phyloP scores from a whole-genome alignment of 2,329 filamentous ascomycete genomes.

The Claviceps fusiformis region DNA sequence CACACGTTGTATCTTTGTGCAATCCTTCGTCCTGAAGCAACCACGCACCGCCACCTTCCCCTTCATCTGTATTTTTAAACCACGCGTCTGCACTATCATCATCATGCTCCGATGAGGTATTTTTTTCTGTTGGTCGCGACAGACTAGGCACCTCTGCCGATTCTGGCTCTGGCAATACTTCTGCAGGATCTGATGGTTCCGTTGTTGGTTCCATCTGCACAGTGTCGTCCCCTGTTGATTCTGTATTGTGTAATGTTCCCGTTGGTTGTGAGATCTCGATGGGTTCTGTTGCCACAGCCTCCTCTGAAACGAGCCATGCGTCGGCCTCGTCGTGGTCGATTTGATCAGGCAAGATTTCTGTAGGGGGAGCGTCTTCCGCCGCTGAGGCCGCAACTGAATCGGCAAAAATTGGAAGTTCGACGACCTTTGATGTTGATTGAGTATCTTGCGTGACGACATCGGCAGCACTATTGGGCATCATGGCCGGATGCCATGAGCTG shows the following conservation, averaged over 20 bases:
- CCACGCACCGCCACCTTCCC: slow-evolving; percentile 13
- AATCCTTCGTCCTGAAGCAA: slow-evolving; percentile 11
- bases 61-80: slow-evolving; percentile 8
- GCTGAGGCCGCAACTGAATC: background rate
- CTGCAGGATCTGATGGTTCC: background rate
- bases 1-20: background rate
- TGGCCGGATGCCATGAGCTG: slow-evolving; percentile 27
- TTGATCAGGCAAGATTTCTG: background rate
- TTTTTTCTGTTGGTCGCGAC: background rate
- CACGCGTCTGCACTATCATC: slow-evolving; percentile 1
- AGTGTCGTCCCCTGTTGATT: background rate
- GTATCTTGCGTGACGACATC: background rate
- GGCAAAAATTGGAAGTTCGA: background rate
- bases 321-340: slow-evolving; percentile 5
- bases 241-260: background rate
- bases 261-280: background rate
- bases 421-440: background rate
- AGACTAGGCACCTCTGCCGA: background rate
- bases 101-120: background rate
- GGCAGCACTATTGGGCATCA: slow-evolving; percentile 21
- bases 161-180: background rate
- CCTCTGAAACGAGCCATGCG: slow-evolving; percentile 13
- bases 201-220: background rate
- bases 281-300: background rate
- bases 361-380: background rate